Evolutionary conservation across 192 early-diverging fungal species (phyloP).

Genomic region (Martensiomyces pterosporus): DNA sequence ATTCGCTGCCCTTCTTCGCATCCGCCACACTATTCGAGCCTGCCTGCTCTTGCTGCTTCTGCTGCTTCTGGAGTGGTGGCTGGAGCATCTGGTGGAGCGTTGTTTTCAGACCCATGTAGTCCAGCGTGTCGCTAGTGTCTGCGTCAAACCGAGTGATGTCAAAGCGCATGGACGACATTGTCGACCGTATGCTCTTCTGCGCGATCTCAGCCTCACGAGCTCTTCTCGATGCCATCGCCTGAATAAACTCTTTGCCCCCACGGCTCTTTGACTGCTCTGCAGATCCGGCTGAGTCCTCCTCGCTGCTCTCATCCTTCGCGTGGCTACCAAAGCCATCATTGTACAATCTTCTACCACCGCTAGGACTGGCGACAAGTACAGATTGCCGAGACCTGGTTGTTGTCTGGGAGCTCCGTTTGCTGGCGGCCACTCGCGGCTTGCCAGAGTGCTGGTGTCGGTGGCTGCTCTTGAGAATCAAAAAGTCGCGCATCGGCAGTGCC

Average conservation of each 20-base stretch:
- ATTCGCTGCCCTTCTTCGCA: neutral
- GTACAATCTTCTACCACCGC: no score
- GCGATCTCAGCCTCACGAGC: neutral
- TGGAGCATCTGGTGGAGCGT: neutral
- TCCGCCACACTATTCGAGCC: slow-evolving; percentile 10
- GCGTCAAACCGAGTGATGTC: no score
- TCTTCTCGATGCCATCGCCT: neutral
- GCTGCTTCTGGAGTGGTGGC: no score
- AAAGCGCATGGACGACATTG: neutral
- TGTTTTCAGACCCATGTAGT: no score
- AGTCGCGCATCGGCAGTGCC: slow-evolving; percentile 9
- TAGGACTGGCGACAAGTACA: no score
- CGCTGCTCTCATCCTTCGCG: neutral
- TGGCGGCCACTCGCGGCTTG: neutral
- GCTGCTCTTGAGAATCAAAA: neutral
- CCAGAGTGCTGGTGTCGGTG: neutral
- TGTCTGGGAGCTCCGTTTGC: slow-evolving; percentile 2
- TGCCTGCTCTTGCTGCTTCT: slow-evolving; percentile 1
- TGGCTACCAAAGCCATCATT: no score
- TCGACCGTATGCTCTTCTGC: neutral
- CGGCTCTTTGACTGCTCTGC: neutral
- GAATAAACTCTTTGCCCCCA: neutral
- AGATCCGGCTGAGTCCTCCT: neutral
- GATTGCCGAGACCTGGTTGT: neutral
- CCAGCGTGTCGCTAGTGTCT: no score